phyloP scores from a whole-genome alignment of 805 yeast genomes.

The Blastobotrys mokoenaii region DNA sequence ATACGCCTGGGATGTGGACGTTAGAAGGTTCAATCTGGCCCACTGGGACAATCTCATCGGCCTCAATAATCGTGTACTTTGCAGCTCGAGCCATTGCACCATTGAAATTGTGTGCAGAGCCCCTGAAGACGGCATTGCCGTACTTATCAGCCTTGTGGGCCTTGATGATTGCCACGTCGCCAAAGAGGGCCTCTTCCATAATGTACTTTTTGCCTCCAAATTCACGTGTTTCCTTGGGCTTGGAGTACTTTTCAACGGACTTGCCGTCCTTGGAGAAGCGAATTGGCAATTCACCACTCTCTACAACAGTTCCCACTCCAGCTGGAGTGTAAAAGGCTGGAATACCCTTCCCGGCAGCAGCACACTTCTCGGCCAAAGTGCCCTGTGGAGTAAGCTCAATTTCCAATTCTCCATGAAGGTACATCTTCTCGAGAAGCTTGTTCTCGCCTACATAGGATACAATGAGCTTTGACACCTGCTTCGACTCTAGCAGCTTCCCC shows the following conservation, averaged over 20 bases:
- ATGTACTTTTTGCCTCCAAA: conserved; percentile 37
- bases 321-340: conserved; percentile 45
- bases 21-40: conserved; percentile 38
- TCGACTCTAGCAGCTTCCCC: conserved; percentile 33
- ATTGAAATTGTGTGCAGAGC: conserved; percentile 41
- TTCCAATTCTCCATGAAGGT: conserved; percentile 36
- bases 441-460: conserved; percentile 41
- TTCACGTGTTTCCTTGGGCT: conserved; percentile 36
- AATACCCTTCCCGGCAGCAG: conserved; percentile 42
- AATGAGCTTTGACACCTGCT: conserved; percentile 39
- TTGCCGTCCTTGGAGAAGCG: conserved; percentile 32
- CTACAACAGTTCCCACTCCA: conserved; percentile 45
- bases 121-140: conserved; percentile 43
- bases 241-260: conserved; percentile 29
- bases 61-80: conserved; percentile 40
- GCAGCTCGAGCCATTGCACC: conserved; percentile 39
- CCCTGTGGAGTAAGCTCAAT: conserved; percentile 46
- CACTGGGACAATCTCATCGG: conserved; percentile 40
- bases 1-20: conserved; percentile 41
- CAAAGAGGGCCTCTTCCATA: conserved; percentile 36
- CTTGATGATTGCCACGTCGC: conserved; percentile 43
- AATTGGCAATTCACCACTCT: conserved; percentile 40
- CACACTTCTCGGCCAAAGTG: conserved; percentile 39
- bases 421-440: conserved; percentile 34
- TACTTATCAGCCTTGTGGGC: conserved; percentile 40